Base-by-base conservation (phyloP, 257 asterid genomes). In the Paraleonurus japonicus region DNA sequence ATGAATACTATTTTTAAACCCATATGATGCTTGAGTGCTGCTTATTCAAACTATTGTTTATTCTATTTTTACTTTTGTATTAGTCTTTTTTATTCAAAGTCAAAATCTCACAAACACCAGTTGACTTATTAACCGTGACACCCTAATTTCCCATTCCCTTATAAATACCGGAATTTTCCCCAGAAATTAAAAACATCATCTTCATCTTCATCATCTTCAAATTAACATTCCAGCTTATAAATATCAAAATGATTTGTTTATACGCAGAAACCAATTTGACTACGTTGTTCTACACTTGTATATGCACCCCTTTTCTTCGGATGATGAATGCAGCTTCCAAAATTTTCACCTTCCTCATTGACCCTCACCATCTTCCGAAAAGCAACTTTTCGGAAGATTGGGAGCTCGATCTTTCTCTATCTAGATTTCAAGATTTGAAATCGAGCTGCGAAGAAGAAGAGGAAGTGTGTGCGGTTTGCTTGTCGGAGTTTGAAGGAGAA, bases 391-490 rank as follows among this genome's bases (percentile, higher is more conserved):
- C 10, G 17, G 73, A 61, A 1, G 62, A 41, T 7, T 81, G 79
- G 79, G 86, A 81, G 37, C 58, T 84, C 30, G 81, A 78, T 53
- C 61, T 79, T 16, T 77, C 78, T 2, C 76, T 79, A 0, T 9
- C 78, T 30, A 61, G 3, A 15, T 72, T 64, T 50, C 60, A 33
- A 48, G 75, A 58, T 24, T 24, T 61, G 41, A 69, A 37, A 26
- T 2, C 6, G 3, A 0, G 70, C 1, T 15, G n/a, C 23, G n/a
- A 7, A 5, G 72, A 28, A 11, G 75, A 75, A 1, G 82, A 74
- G 2, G 87, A 80, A 24, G 67, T 47, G 43, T 89, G 95, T 55
- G 82, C 95, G 0, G 81, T 90, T 68, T 90, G 96, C 68, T 69
- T 90, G 76, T 76, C 60, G 72, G 90, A 86, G n/a, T 84, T 84